Base-by-base conservation (phyloP, 495 filamentous ascomycete species). In the Aspergillus avenaceus region DNA sequence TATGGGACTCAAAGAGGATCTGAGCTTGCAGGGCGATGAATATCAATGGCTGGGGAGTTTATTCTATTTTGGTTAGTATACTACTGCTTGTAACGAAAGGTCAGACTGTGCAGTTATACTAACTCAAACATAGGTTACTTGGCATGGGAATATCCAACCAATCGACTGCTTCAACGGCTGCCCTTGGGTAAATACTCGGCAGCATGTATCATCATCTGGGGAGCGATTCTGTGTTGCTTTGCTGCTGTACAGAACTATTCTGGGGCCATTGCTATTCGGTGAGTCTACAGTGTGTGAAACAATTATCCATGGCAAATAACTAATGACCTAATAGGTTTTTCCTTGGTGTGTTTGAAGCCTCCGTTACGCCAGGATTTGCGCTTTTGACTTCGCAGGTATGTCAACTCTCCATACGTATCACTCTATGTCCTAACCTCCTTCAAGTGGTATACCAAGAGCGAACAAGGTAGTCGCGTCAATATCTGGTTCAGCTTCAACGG, bases 401-500 rank as follows among this genome's bases (percentile, higher is more conserved):
- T 59, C 18, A 5, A 7, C 13, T 8, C 12, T 6, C 1, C 24
- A 5, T 4, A 9, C 0, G 1, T 13, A 11, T 14, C 16, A 13
- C 5, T 12, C 40, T 19, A 41, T 24, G 21, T 12, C n/a, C 23
- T 13, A 5, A 25, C n/a, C 41, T 24, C 24, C 11, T 23, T 5
- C 7, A 12, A 84, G 67, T 84, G 82, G 81, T 85, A 84, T 47
- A 84, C 80, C 4, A 76, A 78, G 53, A 50, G 62, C 52, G 82
- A 86, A 61, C 81, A 84, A 53, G 79, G 77, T 8, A 66, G 63
- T 22, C 74, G 82, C 0, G 74, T 78, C 19, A 79, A 76, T 25
- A 75, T 82, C 52, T 86, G 81, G 81, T 85, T 83, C 64, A 78
- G 76, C 55, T 83, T 82, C 62, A 84, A 84, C 49, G 78, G 80